Evolutionary conservation across 2,329 filamentous ascomycete species (phyloP), one percentile per base, ranked within the genome.

Genomic region (Penicillium frequentans): DNA sequence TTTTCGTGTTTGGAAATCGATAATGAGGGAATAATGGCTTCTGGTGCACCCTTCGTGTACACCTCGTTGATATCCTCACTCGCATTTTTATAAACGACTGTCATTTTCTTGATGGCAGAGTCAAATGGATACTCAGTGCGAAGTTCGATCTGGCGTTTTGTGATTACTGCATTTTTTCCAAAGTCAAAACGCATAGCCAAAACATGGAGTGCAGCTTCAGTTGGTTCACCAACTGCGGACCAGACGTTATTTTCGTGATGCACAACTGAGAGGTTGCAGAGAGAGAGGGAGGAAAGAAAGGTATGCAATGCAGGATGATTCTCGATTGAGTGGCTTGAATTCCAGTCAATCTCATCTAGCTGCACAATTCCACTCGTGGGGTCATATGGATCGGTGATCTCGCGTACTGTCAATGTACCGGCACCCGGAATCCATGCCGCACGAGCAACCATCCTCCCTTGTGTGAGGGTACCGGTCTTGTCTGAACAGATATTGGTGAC

Each of bases 141-240:
- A 9, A 70, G 61, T 6, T 60, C n/a, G 6, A 71, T 46, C 11
- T 58, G 52, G 1, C 56, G 50, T 13, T 47, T 47, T 2, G 52
- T 45, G n/a, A 86, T 65, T 4, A 81, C 70, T 3, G 69, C 64
- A n/a, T 72, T 75, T 58, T 79, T 81, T 21, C 77, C 77, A 55
- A 76, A 80, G 16, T 79, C 71, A 63, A 89, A 88, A 23, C 86
- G 82, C 64, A 83, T 79, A 2, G 85, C 83, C 63, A 89, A 86
- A 7, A 89, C 85, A 57, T 88, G 84, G 3, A 89, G 81, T 6
- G 86, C 86, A 56, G 88, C 86, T 64, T 89, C 86, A 3, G 86
- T 89, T 2, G 84, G 84, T 60, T 87, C 84, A n/a, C 84, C 85
- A 47, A 83, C 80, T 26, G 83, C 80, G 51, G 81, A 79, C 85